Conservation (phyloP, 495 filamentous ascomycete genomes). For the Friedmanniomyces endolithicus region DNA sequence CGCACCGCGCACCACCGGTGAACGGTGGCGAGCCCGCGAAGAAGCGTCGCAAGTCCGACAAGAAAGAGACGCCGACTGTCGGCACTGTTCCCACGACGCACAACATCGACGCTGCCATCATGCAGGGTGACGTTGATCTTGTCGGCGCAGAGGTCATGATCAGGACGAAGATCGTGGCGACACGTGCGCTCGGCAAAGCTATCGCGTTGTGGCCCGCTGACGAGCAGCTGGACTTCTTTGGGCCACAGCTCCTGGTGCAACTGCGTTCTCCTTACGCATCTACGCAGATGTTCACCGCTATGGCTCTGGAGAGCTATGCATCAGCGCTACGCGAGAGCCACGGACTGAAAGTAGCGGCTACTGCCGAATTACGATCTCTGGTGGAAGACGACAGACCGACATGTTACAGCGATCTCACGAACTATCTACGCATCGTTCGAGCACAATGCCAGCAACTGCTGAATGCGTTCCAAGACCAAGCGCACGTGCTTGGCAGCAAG, state of each 20-base stretch:
- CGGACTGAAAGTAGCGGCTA: constrained; percentile 33
- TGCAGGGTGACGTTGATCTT: constrained; percentile 88
- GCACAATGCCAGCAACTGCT: constrained; percentile 81
- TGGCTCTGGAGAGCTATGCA: constrained; percentile 84
- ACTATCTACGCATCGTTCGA: constrained; percentile 73
- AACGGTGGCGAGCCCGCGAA: constrained; percentile 43
- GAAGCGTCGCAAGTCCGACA: constrained; percentile 69
- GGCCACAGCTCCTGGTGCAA: constrained; percentile 45
- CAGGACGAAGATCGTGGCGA: constrained; percentile 74
- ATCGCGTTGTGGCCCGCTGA: constrained; percentile 49
- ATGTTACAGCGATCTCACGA: constrained; percentile 77
- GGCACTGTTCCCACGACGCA: constrained; percentile 43
- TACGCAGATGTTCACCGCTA: constrained; percentile 68
- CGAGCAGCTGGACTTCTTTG: constrained; percentile 37
- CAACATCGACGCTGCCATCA: constrained; percentile 96
- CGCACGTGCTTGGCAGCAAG: constrained; percentile 57
- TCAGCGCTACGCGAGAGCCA: constrained; percentile 35
- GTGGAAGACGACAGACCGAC: constrained; percentile 68
- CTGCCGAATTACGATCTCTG: constrained; percentile 48
- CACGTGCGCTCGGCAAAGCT: constrained; percentile 65
- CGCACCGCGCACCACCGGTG: constrained; percentile 48
- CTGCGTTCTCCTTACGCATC: constrained; percentile 63
- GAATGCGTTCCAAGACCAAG: constrained; percentile 78
- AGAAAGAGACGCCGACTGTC: constrained; percentile 47
- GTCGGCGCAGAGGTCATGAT: constrained; percentile 80